These are phyloP conservation scores for Dipteronia sinensis DNA, from an alignment of 345 rosid genomes.

Conservation along the genomic window DNA sequence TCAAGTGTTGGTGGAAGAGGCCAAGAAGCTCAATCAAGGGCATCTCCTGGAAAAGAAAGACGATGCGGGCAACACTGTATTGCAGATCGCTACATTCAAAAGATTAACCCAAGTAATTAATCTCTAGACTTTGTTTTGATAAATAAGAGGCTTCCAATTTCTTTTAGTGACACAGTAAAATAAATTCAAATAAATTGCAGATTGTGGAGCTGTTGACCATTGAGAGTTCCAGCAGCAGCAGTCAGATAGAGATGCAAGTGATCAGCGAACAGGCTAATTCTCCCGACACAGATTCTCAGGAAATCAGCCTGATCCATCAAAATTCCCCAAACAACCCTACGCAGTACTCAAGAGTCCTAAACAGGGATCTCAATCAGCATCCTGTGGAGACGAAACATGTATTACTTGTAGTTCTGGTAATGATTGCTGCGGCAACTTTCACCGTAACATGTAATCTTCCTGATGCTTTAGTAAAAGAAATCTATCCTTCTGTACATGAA, in stretches of 20 bases:
- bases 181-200: not conserved
- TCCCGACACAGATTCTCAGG: not conserved
- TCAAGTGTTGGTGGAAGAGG: not conserved
- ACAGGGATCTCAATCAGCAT: not conserved
- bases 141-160: not conserved
- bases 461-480: not conserved
- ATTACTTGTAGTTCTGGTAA: conserved; percentile 7
- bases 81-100: not conserved
- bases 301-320: not conserved
- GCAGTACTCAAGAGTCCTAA: not conserved
- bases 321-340: too few species aligned
- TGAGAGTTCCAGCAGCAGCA: not conserved
- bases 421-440: conserved; percentile 7
- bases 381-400: conserved; percentile 12
- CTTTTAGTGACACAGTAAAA: not conserved
- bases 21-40: not conserved
- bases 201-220: not conserved
- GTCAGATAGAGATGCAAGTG: not conserved
- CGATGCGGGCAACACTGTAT: not conserved
- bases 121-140: not conserved
- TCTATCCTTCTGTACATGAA: not conserved
- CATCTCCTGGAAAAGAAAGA: not conserved
- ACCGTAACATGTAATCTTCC: not conserved
- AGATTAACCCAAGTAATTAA: not conserved
- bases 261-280: not conserved